A percentile compares a stretch with the other conserved stretches of the same genome.
Conservation (phyloP, 2,329 filamentous ascomycete species). For the Sporothrix phasma region DNA sequence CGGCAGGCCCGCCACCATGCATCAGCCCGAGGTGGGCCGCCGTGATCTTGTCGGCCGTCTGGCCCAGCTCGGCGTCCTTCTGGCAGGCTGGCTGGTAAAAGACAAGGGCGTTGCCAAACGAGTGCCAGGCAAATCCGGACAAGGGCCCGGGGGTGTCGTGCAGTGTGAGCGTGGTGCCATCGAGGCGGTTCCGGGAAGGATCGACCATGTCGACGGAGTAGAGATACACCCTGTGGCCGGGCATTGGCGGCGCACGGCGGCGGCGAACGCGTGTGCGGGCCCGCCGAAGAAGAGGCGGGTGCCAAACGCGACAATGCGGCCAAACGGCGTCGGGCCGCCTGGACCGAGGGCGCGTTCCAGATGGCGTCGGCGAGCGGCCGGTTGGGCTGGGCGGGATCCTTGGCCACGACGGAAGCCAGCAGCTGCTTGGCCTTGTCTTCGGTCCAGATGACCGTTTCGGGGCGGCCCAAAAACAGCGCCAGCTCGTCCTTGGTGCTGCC, state of each 20-base stretch:
- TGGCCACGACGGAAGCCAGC: background rate
- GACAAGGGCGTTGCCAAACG: slow-evolving; percentile 12
- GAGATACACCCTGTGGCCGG: slow-evolving; percentile 2
- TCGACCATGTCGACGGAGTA: slow-evolving; percentile 9
- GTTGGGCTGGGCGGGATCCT: background rate
- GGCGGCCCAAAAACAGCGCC: background rate
- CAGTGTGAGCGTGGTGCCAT: background rate
- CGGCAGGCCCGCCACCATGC: background rate
- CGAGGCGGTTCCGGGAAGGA: slow-evolving; percentile 5
- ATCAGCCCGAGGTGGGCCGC: background rate
- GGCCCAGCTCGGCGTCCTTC: slow-evolving; percentile 1
- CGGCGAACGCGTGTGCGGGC: background rate
- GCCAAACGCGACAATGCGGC: background rate
- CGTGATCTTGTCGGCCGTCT: slow-evolving; percentile 4
- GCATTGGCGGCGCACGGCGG: background rate
- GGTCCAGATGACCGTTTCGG: background rate
- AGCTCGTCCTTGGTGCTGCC: slow-evolving; percentile 8
- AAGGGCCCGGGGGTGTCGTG: background rate
- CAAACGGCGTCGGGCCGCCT: background rate
- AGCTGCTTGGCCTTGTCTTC: background rate
- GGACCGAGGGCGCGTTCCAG: background rate
- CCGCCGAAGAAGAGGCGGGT: background rate
- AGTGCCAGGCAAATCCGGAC: slow-evolving; percentile 13
- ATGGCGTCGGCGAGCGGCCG: background rate
- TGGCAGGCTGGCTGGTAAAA: slow-evolving; percentile 13